Conservation (phyloP, 1,284 basidiomycete genomes). For the Moniliophthora roreri region DNA sequence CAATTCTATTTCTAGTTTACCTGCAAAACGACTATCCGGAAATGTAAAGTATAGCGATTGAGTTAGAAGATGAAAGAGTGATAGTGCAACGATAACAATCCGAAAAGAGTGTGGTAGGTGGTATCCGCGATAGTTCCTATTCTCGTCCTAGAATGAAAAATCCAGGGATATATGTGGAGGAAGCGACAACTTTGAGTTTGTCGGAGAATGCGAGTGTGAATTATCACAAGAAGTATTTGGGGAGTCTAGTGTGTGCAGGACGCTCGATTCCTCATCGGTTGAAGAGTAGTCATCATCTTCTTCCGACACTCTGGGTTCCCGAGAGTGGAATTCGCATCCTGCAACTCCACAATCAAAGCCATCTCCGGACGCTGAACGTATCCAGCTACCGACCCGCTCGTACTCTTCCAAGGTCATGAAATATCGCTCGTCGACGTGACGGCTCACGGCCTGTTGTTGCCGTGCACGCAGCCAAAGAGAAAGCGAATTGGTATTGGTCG, state of each 20-base stretch:
- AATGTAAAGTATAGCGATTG: no score
- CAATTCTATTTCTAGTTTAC: no score
- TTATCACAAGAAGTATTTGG: not conserved
- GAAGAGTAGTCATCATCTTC: not conserved
- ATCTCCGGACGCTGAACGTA: constrained; percentile 24
- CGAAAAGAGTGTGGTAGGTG: no score
- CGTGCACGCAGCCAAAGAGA: constrained; percentile 39
- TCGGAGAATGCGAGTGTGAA: not conserved
- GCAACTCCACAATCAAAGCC: constrained; percentile 10
- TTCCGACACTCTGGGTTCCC: not conserved
- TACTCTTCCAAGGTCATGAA: constrained; percentile 45
- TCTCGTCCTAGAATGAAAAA: no score
- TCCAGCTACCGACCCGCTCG: constrained; percentile 49
- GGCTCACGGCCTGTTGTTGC: constrained; percentile 20
- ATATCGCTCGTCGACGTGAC: constrained; percentile 20
- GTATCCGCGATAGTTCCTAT: no score
- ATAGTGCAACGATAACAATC: no score
- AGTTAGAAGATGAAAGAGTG: no score
- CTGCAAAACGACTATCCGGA: no score
- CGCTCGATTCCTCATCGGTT: not conserved
- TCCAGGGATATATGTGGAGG: no score
- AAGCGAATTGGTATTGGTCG: constrained; percentile 35
- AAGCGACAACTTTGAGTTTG: no score
- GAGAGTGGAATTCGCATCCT: constrained; percentile 14
- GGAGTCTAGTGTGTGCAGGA: not conserved